Evolutionary conservation across 1,284 basidiomycete species (phyloP).

Genomic region (Mixia osmundae): DNA sequence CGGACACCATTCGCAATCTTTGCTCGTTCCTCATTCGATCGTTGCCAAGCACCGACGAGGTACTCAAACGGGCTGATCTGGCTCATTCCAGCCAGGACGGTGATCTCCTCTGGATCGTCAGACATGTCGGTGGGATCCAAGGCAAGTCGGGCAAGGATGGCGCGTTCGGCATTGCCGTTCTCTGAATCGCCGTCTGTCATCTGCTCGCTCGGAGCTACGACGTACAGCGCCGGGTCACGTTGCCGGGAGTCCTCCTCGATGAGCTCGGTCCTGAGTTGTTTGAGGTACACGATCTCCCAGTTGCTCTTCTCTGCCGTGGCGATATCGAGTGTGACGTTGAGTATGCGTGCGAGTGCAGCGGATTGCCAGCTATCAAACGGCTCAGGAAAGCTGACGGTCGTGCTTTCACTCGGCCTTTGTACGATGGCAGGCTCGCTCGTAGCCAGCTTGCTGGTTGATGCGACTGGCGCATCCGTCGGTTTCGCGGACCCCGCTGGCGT

Average conservation of each 20-base stretch:
- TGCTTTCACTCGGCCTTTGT: background rate
- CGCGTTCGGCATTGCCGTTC: conserved; percentile 36
- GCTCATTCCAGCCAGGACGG: conserved; percentile 50
- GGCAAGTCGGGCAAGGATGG: conserved; percentile 69
- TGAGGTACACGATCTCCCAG: conserved; percentile 62
- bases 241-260: conserved; percentile 29
- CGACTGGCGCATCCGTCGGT: conserved; percentile 1
- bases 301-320: conserved; percentile 41
- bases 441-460: background rate
- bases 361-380: conserved; percentile 14
- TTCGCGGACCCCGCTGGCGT: conserved; percentile 1
- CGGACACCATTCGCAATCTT: conserved; percentile 39
- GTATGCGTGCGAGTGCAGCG: conserved; percentile 11
- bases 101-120: conserved; percentile 55
- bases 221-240: conserved; percentile 21
- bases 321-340: conserved; percentile 50
- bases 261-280: conserved; percentile 47
- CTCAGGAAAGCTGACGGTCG: conserved; percentile 9
- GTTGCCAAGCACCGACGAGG: conserved; percentile 73
- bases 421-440: background rate
- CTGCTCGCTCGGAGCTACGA: conserved; percentile 22
- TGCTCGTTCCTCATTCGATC: conserved; percentile 33
- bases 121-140: conserved; percentile 58
- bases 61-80: conserved; percentile 76
- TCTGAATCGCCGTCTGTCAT: conserved; percentile 9